Base-by-base conservation (phyloP, 805 yeast species). In the Brettanomyces nanus region DNA sequence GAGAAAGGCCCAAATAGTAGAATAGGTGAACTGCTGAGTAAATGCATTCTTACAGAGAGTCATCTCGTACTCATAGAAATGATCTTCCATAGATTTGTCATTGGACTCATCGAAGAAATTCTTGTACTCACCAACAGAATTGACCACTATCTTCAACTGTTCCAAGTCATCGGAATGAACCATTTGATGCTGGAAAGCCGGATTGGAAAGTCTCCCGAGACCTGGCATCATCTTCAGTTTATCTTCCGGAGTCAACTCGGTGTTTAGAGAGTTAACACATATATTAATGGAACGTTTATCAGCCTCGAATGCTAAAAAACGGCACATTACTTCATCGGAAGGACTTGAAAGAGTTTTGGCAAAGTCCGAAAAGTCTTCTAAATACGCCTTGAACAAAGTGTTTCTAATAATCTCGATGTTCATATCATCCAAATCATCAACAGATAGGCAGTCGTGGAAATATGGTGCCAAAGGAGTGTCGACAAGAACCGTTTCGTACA, bases 381-480 rank as follows among this genome's bases (percentile, higher is more conserved):
- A 70, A 58, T 92, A 92, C 26, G 95, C 95, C 59, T 85, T 82
- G 75, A 84, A 92, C 39, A 92, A 71, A 48, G 80, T 81, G 66
- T 92, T 94, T 64, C 97, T 77, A 43, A 92, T 78, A 52, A 92
- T 82, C 61, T 92, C 99, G 54, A 92, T 90, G 65, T 94, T 92
- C 57, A 90, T 69, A 60, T 92, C 99, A 53, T 89, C 96, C 58
- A 92, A 71, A 61, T 87, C 95, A 48, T 85, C 87, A 17, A 83
- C 87, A 11, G 84, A 70, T 42, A 92, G 69, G 59, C 95, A 85
- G 55, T 82, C 85, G 56, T 85, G 81, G 69, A 92, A 92, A 63
- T 89, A 92, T 29, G 96, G 95, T 1, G 98, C 97, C 56, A 92
- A 73, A 4, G 99, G 99, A 5, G 98, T 92, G 62, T 92, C 99